Evolutionary conservation across 495 filamentous ascomycete species (phyloP), one percentile per base, ranked within the genome.

Genomic region (Thozetella sp.): DNA sequence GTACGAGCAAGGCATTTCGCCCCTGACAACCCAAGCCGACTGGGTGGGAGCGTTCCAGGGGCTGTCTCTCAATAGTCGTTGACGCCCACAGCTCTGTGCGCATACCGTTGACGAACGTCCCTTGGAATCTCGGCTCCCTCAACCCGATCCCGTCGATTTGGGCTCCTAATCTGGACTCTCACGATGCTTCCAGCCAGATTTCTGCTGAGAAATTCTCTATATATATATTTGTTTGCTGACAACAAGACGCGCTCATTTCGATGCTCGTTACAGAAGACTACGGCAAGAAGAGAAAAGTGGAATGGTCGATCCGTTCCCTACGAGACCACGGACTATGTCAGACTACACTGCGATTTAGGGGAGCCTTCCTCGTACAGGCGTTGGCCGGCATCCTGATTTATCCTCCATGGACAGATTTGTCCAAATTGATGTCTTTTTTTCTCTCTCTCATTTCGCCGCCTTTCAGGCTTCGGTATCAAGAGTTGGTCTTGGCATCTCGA

Each of bases 11-110:
- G 60, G 63, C 11, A 59, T 70, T 19, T 58, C 72, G 20, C 54
- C 64, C 46, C 61, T 79, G 48, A 63, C 68, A 37, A 57, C 63
- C 11, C 78, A 79, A 54, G 64, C 66, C 46, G 78, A 81, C 3
- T 80, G 82, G 80, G 72, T 78, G 23, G 73, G 64, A 10, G 61
- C 69, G 15, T 84, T 85, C 63, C 82, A 85, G 58, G 76, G 81
- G 15, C 67, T 85, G 3, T 84, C 81, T 2, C 71, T 85, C 60
- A 83, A 82, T 63, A 67, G 74, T 37, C 80, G 80, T 53, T 83
- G 61, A 76, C 55, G 22, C 2, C 20, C 26, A 11, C 11, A 26
- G 12, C 10, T 25, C 25, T 25, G 19, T 54, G 15, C 25, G 12
- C n/a, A 23, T 22, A 51, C 17, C 26, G 12, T 25, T 19, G 12